phyloP scores from a whole-genome alignment of 1,284 basidiomycete species.

The Volvariella surrecta region DNA sequence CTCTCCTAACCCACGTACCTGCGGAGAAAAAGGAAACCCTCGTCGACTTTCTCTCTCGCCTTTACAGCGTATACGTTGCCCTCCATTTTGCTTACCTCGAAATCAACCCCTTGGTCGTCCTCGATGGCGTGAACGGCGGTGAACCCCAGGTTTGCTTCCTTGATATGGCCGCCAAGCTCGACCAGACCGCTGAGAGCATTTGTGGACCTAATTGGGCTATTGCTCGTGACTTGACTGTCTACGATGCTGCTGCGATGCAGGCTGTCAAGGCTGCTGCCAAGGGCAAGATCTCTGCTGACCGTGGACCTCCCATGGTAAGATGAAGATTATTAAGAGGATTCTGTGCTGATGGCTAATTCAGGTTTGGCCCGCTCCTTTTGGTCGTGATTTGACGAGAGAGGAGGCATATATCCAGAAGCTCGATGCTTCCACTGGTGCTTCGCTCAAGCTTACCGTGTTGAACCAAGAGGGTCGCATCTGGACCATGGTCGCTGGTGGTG shows the following conservation, averaged over 20 bases:
- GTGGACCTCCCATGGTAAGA: conserved; percentile 92
- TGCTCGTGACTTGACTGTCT: conserved; percentile 82
- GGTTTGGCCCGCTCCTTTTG: conserved; percentile 96
- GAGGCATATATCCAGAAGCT: conserved; percentile 99
- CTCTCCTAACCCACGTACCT: conserved; percentile 76
- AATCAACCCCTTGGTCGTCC: conserved; percentile 97
- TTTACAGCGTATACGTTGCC: conserved; percentile 97
- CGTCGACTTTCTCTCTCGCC: conserved; percentile 88
- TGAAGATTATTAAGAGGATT: conserved; percentile 10
- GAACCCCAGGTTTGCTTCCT: conserved; percentile 89
- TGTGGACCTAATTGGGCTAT: conserved; percentile 99
- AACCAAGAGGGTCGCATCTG: conserved; percentile 94
- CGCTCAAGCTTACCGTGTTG: conserved; percentile 95
- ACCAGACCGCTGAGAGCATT: conserved; percentile 97
- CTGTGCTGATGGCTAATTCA: conserved; percentile 14
- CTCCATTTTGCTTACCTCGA: conserved; percentile 98
- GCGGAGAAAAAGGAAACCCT: conserved; percentile 79
- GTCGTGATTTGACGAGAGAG: conserved; percentile 96
- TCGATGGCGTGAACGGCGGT: conserved; percentile 70
- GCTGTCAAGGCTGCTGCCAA: conserved; percentile 31
- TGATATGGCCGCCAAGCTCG: conserved; percentile 99
- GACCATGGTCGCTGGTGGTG: conserved; percentile 99
- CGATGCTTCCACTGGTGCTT: conserved; percentile 94
- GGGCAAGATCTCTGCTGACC: conserved; percentile 69
- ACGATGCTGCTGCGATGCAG: conserved; percentile 36